These are phyloP conservation scores for Vaccinium vitisidaea DNA, from an alignment of 148 eudicot genomes.

Conservation along the genomic window DNA sequence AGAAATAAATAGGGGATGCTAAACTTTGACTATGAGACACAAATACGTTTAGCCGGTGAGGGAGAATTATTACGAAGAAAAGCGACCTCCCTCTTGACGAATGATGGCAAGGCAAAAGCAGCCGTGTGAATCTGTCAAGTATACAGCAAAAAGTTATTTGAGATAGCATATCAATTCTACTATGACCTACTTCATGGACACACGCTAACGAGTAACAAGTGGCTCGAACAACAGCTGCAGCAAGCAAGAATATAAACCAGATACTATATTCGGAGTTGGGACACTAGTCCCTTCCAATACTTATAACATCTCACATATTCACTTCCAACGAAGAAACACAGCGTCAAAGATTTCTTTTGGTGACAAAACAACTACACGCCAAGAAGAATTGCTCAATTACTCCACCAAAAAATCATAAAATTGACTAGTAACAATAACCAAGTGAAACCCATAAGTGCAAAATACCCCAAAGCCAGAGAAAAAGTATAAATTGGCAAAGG, in stretches of 20 bases:
- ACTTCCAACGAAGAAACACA: neutral
- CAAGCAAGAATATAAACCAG: neutral
- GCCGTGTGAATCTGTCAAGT: slow-evolving; percentile 70
- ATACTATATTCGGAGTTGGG: neutral
- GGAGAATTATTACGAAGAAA: slow-evolving; percentile 33
- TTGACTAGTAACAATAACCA: neutral
- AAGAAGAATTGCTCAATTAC: neutral
- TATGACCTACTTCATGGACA: neutral
- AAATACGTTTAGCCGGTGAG: neutral
- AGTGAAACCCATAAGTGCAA: neutral
- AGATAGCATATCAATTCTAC: neutral
- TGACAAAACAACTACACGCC: neutral
- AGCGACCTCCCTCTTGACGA: slow-evolving; percentile 68
- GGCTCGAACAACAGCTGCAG: neutral
- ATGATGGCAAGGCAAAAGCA: slow-evolving; percentile 84
- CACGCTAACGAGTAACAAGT: neutral
- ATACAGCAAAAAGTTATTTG: neutral
- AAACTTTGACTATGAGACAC: slow-evolving; percentile 2
- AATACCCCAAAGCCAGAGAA: neutral
- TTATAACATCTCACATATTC: no score
- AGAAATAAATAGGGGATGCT: neutral
- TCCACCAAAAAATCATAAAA: neutral
- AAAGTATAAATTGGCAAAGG: neutral
- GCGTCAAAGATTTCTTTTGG: neutral
- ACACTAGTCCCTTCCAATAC: neutral